These are phyloP conservation scores for Aleurites moluccanus DNA, from an alignment of 441 rosid genomes.

Conservation along the genomic window DNA sequence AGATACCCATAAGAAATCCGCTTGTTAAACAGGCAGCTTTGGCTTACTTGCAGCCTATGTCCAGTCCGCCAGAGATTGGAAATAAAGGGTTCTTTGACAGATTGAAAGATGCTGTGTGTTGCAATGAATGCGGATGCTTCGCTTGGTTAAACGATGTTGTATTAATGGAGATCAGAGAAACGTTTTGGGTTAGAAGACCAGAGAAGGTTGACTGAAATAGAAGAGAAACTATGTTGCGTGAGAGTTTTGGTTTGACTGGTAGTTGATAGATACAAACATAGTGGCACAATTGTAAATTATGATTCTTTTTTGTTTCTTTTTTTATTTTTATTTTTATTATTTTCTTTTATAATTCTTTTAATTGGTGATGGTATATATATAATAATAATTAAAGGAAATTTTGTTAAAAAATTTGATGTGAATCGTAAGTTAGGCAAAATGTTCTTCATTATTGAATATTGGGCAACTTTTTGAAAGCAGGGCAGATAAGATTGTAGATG, in stretches of 20 bases:
- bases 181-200: slow-evolving; percentile 12
- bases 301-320: background rate
- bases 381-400: background rate
- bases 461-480: no score
- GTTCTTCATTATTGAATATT: no score
- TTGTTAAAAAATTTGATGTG: no score
- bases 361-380: background rate
- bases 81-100: slow-evolving; percentile 31
- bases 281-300: slow-evolving; percentile 28
- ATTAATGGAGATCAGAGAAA: slow-evolving; percentile 20
- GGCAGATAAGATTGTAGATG: no score
- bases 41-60: slow-evolving; percentile 67
- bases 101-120: slow-evolving; percentile 27
- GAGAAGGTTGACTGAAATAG: slow-evolving; percentile 29
- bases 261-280: background rate
- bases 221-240: background rate
- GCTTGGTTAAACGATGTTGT: slow-evolving; percentile 40
- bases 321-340: no score
- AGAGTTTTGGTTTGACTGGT: slow-evolving; percentile 37
- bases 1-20: slow-evolving; percentile 58
- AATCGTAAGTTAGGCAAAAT: no score
- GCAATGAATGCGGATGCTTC: slow-evolving; percentile 42
- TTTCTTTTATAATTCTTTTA: no score
- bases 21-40: slow-evolving; percentile 64
- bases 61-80: slow-evolving; percentile 31